These are phyloP conservation scores for Eragrostis curvula DNA, from an alignment of 176 grass and related monocot species.

Conservation along the genomic window DNA sequence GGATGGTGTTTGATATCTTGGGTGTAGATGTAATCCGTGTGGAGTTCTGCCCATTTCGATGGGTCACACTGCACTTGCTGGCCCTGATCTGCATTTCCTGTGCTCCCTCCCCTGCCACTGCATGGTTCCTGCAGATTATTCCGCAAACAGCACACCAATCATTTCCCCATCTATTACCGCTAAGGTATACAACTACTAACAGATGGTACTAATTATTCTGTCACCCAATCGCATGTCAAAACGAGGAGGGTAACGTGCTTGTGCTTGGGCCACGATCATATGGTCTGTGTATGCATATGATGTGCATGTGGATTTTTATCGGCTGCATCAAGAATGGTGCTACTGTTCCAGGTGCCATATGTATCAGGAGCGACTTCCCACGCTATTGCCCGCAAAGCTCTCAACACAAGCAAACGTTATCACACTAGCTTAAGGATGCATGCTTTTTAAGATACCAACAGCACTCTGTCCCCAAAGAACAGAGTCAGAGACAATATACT, in stretches of 20 bases:
- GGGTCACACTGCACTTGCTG: slow-evolving; percentile 1
- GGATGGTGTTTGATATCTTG: slow-evolving; percentile 49
- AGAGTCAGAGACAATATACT: background rate
- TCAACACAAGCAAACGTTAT: background rate
- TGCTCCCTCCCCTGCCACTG: background rate
- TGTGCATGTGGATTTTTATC: background rate
- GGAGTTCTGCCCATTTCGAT: slow-evolving; percentile 48
- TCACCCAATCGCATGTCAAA: background rate
- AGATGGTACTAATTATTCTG: background rate
- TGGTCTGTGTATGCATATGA: background rate
- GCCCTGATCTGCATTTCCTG: background rate
- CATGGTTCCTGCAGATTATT: slow-evolving; percentile 42
- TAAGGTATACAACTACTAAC: background rate
- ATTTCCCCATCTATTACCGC: background rate
- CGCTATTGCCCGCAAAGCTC: background rate
- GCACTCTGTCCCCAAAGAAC: background rate
- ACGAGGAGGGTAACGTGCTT: slow-evolving; percentile 1
- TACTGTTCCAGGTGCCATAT: background rate
- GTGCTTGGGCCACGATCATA: background rate
- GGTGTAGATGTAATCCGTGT: slow-evolving; percentile 69
- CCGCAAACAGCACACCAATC: background rate
- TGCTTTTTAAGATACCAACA: background rate
- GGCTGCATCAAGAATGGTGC: slow-evolving; percentile 24
- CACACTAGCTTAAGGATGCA: background rate
- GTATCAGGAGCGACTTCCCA: background rate